Evolutionary conservation across 2,329 filamentous ascomycete species (phyloP).

Genomic region (Tolypocladium endophyticum): DNA sequence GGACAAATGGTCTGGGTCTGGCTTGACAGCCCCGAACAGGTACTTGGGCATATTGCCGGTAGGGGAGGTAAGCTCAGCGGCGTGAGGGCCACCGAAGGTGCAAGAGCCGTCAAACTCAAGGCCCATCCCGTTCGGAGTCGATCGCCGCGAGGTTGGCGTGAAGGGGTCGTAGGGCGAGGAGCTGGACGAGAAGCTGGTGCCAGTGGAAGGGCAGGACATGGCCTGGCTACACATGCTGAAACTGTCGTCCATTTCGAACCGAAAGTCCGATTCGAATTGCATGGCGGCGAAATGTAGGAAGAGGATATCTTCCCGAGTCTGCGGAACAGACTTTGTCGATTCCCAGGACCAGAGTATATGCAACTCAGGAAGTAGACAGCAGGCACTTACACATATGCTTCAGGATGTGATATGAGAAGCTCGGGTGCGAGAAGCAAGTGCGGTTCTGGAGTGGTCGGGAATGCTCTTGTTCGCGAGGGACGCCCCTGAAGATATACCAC

Average conservation of each 20-base stretch:
- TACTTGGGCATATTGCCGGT: constrained; percentile 21
- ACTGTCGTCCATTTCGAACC: constrained; percentile 28
- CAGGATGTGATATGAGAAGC: background rate
- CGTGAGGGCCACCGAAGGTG: constrained; percentile 13
- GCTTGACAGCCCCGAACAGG: constrained; percentile 22
- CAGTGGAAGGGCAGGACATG: constrained; percentile 23
- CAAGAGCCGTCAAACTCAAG: constrained; percentile 26
- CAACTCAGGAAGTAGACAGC: background rate
- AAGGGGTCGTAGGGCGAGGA: constrained; percentile 31
- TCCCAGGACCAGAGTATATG: background rate
- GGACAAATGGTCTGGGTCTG: constrained; percentile 21
- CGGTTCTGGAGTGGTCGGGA: constrained; percentile 22
- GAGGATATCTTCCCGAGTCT: constrained; percentile 1
- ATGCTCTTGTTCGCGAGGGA: constrained; percentile 24
- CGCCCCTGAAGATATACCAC: constrained; percentile 30
- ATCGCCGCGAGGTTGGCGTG: constrained; percentile 33
- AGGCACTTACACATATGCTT: background rate
- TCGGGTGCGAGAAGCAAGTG: constrained; percentile 4
- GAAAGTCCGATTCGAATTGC: constrained; percentile 27
- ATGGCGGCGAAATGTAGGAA: constrained; percentile 14
- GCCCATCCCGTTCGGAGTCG: constrained; percentile 27
- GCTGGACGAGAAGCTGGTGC: constrained; percentile 27
- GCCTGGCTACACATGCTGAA: constrained; percentile 25
- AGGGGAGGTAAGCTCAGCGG: constrained; percentile 25
- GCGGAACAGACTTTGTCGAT: background rate